Percentiles rank a stretch among this genome's conserved stretches.
phyloP scores from a whole-genome alignment of 176 grass and related monocot species.

The Musa beccarii region DNA sequence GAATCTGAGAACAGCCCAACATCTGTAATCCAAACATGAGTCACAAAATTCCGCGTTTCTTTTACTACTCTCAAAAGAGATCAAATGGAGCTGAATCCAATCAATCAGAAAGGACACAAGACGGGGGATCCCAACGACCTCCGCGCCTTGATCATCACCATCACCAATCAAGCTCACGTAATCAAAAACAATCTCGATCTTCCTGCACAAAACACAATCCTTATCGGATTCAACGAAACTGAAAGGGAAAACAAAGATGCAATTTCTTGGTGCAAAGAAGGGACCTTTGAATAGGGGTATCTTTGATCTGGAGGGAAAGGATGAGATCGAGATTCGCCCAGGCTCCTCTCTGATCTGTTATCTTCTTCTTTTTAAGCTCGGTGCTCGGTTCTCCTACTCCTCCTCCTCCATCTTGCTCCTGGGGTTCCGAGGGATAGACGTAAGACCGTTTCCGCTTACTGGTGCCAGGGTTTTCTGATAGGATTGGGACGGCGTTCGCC shows the following conservation, averaged over 20 bases:
- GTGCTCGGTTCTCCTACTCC: background rate
- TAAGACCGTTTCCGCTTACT: background rate
- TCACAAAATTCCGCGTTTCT: slow-evolving; percentile 45
- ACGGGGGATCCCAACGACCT: slow-evolving; percentile 32
- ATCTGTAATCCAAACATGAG: slow-evolving; percentile 66
- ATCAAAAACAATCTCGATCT: slow-evolving; percentile 55
- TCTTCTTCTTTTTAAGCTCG: slow-evolving; percentile 2
- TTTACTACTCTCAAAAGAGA: slow-evolving; percentile 49
- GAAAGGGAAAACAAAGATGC: background rate
- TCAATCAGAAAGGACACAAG: slow-evolving; percentile 58
- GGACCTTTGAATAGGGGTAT: slow-evolving; percentile 58
- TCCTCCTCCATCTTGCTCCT: background rate
- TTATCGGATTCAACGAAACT: slow-evolving; percentile 1
- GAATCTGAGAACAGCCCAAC: slow-evolving; percentile 58
- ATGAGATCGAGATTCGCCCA: slow-evolving; percentile 69
- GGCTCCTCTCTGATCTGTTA: slow-evolving; percentile 4
- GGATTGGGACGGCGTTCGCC: background rate
- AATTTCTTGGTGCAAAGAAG: background rate
- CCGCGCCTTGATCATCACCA: slow-evolving; percentile 26
- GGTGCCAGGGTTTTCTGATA: background rate
- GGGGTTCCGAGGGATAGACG: background rate
- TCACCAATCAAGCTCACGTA: slow-evolving; percentile 33
- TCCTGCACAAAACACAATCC: slow-evolving; percentile 51
- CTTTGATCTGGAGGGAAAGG: slow-evolving; percentile 74
- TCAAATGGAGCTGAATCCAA: slow-evolving; percentile 69